Evolutionary conservation across 495 filamentous ascomycete genomes (phyloP).

Genomic region (Aspergillus carlsbadensis): DNA sequence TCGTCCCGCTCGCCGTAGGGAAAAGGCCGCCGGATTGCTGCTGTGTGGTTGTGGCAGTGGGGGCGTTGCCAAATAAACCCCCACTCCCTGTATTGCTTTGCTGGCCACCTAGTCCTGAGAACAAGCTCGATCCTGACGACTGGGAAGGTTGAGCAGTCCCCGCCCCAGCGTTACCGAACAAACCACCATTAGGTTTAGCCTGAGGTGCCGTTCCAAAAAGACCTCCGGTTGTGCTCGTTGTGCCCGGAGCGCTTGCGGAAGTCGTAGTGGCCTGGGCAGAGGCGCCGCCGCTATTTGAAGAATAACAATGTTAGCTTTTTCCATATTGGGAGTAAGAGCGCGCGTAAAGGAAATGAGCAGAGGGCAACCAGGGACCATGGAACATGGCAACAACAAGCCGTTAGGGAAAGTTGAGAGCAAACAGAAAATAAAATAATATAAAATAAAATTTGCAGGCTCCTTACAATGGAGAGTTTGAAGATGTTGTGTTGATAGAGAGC

Average conservation of each 20-base stretch:
- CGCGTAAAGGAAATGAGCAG: not conserved
- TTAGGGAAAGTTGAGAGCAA: not conserved
- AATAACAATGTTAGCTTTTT: conserved; percentile 2
- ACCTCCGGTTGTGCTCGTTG: conserved; percentile 29
- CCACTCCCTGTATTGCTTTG: conserved; percentile 31
- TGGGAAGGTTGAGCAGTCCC: conserved; percentile 32
- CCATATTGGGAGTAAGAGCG: not conserved
- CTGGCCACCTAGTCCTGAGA: conserved; percentile 32
- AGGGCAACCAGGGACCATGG: not conserved
- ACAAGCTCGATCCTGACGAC: conserved; percentile 43
- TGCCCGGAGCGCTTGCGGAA: conserved; percentile 29
- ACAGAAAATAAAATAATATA: too few relatives aligned
- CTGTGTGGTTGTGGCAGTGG: conserved; percentile 38
- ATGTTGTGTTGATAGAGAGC: conserved; percentile 76
- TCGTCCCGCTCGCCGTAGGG: conserved; percentile 37
- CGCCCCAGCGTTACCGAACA: conserved; percentile 43
- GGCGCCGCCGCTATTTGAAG: conserved; percentile 21
- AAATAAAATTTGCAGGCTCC: conserved; percentile 14
- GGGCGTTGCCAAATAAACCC: conserved; percentile 52
- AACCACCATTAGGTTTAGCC: conserved; percentile 41
- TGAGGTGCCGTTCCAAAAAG: conserved; percentile 40
- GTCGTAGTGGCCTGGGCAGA: conserved; percentile 24
- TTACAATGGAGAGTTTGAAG: conserved; percentile 72
- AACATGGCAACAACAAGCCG: not conserved
- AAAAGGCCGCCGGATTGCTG: conserved; percentile 48